Evolutionary conservation across 2,329 filamentous ascomycete genomes (phyloP), one percentile per base, ranked within the genome.

Genomic region (Didymella sp.): DNA sequence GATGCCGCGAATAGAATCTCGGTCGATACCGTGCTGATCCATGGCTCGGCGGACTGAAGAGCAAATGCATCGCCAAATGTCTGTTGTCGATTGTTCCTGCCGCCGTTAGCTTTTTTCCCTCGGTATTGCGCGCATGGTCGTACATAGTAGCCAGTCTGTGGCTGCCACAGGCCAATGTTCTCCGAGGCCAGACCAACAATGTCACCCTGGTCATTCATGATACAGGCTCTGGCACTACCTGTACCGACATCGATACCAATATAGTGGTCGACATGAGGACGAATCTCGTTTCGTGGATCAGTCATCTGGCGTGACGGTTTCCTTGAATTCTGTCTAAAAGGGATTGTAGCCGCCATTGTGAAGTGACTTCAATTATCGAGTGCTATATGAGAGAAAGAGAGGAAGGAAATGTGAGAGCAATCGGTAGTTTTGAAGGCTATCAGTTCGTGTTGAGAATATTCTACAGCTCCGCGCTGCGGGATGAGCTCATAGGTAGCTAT

Each of bases 51-150:
- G 89, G 33, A 97, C 92, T 38, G 92, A 95, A 59, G 87, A 84
- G 80, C 93, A 96, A 74, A 99, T 96, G 78, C 92, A 94, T 62
- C 87, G 85, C 95, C 95, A 99, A 72, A 99, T 99, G 76, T 99
- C 91, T 47, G 88, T 91, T 0, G 95, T 98, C 15, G 94, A 98
- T 94, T 99, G 95, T 81, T 99, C 95, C 92, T 89, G 31, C 1
- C 28, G 15, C 12, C 33, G 17, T 70, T 44, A 69, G 63, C 49
- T 41, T 35, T 31, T 28, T 13, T 22, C 41, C 37, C 12, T 37
- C 30, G 12, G 17, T 33, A 13, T 4, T n/a, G 22, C 11, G 15
- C 7, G 13, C 13, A 19, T 17, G 48, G 41, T 28, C n/a, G 50
- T 73, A 84, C 82, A 71, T 84, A 84, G 75, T 82, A 84, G 25